Evolutionary conservation across 441 rosid species (phyloP).

Genomic region (Pelargonium myrrhifolium): DNA sequence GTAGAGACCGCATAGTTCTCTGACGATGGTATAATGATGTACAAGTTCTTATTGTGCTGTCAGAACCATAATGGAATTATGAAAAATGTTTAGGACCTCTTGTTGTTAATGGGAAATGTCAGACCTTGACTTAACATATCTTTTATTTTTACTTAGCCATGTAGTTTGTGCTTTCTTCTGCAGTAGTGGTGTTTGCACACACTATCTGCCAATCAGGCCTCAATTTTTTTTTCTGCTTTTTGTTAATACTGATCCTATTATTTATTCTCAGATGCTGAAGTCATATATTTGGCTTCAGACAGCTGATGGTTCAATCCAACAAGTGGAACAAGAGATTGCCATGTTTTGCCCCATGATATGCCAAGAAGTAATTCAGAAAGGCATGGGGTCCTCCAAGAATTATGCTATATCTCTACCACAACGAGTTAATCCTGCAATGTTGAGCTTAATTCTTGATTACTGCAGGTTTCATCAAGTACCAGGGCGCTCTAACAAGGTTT

Average conservation of each 20-base stretch:
- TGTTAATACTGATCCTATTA: neutral
- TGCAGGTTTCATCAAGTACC: conserved; percentile 67
- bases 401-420: conserved; percentile 63
- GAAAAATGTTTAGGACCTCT: no score
- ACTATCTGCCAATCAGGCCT: no score
- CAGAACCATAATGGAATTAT: no score
- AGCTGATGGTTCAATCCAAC: conserved; percentile 60
- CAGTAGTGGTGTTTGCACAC: no score
- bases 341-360: conserved; percentile 69
- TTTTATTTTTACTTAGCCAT: no score
- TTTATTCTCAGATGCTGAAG: conserved; percentile 38
- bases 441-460: conserved; percentile 55
- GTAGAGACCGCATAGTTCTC: no score
- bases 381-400: conserved; percentile 58
- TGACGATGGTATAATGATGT: no score
- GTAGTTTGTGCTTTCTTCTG: no score
- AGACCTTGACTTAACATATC: no score
- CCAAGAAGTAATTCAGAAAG: conserved; percentile 44
- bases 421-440: conserved; percentile 45
- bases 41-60: no score
- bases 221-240: neutral
- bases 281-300: conserved; percentile 68
- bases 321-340: conserved; percentile 72
- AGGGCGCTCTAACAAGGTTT: conserved; percentile 63
- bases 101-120: no score